These are phyloP conservation scores for Sporodiniella umbellata DNA, from an alignment of 371 early-diverging fungal species.

Conservation along the genomic window DNA sequence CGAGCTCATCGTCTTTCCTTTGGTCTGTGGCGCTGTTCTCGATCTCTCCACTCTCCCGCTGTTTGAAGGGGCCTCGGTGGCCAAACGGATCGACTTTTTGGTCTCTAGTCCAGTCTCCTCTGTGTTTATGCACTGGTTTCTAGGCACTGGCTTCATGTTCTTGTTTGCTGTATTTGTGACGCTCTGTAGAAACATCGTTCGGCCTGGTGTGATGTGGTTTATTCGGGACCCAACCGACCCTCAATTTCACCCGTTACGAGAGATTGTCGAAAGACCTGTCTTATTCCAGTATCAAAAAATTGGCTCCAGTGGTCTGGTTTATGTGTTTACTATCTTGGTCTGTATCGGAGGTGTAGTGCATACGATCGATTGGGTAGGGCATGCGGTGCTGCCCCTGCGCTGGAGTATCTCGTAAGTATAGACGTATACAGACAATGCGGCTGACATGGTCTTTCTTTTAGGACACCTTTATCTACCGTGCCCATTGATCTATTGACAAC, in stretches of 20 bases:
- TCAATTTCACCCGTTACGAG: conserved; percentile 87
- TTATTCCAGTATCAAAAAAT: conserved; percentile 77
- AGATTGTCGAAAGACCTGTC: conserved; percentile 78
- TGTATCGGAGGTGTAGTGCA: conserved; percentile 62
- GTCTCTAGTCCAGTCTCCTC: conserved; percentile 62
- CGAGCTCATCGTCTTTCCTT: conserved; percentile 85
- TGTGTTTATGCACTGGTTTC: conserved; percentile 83
- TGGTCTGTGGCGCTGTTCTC: conserved; percentile 80
- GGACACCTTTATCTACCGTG: conserved; percentile 65
- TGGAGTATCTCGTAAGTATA: conserved; percentile 42
- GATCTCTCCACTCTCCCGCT: conserved; percentile 74
- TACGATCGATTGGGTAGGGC: conserved; percentile 15
- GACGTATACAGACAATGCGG: neutral
- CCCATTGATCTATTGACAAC: conserved; percentile 75
- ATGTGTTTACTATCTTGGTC: conserved; percentile 64
- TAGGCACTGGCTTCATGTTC: conserved; percentile 91
- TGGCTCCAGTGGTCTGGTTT: conserved; percentile 73
- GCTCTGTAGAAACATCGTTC: conserved; percentile 71
- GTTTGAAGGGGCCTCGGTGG: conserved; percentile 59
- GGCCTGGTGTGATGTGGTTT: conserved; percentile 95
- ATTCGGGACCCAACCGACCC: conserved; percentile 95
- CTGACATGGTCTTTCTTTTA: conserved; percentile 12
- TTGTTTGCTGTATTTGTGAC: conserved; percentile 81
- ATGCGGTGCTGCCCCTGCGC: conserved; percentile 48
- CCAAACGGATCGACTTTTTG: conserved; percentile 50